Conservation (phyloP, 2,329 filamentous ascomycete species). For the Beauveria bassiana region DNA sequence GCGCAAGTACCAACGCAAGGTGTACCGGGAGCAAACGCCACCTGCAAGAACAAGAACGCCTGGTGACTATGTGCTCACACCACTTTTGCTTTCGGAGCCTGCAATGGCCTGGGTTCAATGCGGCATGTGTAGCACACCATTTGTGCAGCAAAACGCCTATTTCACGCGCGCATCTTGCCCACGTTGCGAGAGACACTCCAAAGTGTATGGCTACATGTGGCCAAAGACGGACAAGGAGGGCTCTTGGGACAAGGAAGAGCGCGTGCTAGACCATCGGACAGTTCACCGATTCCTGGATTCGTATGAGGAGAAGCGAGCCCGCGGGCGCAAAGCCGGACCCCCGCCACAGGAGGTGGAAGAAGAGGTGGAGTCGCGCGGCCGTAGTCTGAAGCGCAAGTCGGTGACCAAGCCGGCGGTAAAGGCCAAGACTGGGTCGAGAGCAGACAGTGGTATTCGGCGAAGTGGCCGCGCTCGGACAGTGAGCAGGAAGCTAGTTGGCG, state of each 20-base stretch:
- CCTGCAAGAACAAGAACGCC: conserved; percentile 43
- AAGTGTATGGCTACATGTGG: conserved; percentile 91
- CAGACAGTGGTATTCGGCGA: neutral
- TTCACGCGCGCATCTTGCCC: conserved; percentile 80
- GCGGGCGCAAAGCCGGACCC: conserved; percentile 32
- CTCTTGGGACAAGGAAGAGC: conserved; percentile 61
- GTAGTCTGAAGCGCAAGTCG: conserved; percentile 18
- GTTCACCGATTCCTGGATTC: conserved; percentile 76
- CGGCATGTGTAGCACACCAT: conserved; percentile 70
- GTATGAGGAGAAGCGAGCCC: conserved; percentile 54
- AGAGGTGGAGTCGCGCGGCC: conserved; percentile 19
- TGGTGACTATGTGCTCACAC: conserved; percentile 78
- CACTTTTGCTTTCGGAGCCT: conserved; percentile 65
- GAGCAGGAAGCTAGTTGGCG: conserved; percentile 1
- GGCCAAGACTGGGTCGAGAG: neutral
- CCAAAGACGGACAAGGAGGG: conserved; percentile 86
- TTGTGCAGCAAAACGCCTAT: conserved; percentile 85
- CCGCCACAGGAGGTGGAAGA: conserved; percentile 20
- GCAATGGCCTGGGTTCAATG: conserved; percentile 82
- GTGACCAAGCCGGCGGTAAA: conserved; percentile 12
- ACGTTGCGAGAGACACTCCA: conserved; percentile 89
- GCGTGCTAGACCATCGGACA: conserved; percentile 75
- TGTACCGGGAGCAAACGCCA: conserved; percentile 26
- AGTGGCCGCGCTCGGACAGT: conserved; percentile 6
- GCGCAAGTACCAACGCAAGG: conserved; percentile 28